These are phyloP conservation scores for Mucor indicus DNA, from an alignment of 371 early-diverging fungal species.

Conservation along the genomic window DNA sequence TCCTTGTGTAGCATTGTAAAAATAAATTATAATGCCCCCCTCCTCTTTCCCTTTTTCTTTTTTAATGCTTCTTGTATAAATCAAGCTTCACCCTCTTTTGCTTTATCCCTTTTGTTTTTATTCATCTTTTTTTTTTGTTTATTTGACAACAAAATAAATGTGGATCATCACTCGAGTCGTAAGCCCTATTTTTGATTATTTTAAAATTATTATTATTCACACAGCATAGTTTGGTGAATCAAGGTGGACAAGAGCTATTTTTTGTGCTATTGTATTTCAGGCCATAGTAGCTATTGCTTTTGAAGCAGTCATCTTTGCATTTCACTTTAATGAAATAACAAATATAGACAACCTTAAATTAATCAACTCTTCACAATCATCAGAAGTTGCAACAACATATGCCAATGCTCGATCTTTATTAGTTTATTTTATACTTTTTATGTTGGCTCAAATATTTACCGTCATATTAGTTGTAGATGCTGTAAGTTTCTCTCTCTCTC, in stretches of 20 bases:
- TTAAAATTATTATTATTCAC: not conserved
- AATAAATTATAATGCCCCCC: no score
- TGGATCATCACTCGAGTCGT: slow-evolving; percentile 53
- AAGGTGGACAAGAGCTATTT: slow-evolving; percentile 46
- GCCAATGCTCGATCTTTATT: slow-evolving; percentile 46
- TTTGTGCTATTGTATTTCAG: slow-evolving; percentile 34
- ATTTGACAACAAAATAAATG: slow-evolving; percentile 24
- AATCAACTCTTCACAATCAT: not conserved
- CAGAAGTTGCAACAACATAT: slow-evolving; percentile 21
- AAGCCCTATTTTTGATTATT: slow-evolving; percentile 10
- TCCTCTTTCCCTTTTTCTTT: slow-evolving; percentile 1
- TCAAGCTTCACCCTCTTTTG: no score
- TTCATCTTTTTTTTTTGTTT: not conserved
- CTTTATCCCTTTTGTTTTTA: no score
- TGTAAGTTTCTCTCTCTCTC: slow-evolving; percentile 15
- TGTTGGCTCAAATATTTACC: slow-evolving; percentile 44
- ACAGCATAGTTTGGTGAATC: slow-evolving; percentile 49
- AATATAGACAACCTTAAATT: slow-evolving; percentile 17
- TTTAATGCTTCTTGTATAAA: no score
- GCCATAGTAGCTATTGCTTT: slow-evolving; percentile 37
- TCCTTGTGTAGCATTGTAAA: no score
- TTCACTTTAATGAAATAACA: slow-evolving; percentile 28
- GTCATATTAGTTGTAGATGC: slow-evolving; percentile 46
- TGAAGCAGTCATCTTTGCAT: slow-evolving; percentile 40
- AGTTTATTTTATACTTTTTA: slow-evolving; percentile 44